These are phyloP conservation scores for Suillus weaverae DNA, from an alignment of 768 basidiomycete species.

Conservation along the genomic window DNA sequence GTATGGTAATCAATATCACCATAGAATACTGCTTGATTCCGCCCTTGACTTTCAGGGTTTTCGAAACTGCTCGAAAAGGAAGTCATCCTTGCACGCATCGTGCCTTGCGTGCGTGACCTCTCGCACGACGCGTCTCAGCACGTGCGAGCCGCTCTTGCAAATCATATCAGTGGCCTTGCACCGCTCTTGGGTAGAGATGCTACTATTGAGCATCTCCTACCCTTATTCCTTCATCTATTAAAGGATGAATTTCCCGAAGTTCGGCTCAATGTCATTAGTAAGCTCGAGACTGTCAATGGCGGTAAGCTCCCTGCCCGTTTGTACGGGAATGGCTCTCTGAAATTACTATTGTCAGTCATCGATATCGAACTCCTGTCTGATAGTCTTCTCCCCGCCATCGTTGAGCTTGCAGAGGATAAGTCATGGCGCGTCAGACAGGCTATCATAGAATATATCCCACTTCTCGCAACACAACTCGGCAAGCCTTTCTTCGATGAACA, in stretches of 20 bases:
- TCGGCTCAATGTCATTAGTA: conserved; percentile 95
- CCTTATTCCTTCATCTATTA: conserved; percentile 91
- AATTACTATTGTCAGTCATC: conserved; percentile 63
- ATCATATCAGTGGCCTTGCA: conserved; percentile 93
- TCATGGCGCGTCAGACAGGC: conserved; percentile 99
- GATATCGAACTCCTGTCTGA: conserved; percentile 94
- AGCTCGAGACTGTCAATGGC: conserved; percentile 91
- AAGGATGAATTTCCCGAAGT: conserved; percentile 99
- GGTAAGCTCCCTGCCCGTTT: conserved; percentile 46
- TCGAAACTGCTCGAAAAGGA: conserved; percentile 92
- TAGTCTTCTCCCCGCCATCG: conserved; percentile 94
- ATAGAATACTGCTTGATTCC: conserved; percentile 10
- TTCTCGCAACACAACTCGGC: conserved; percentile 96
- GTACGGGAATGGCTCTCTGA: conserved; percentile 4
- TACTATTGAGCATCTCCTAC: conserved; percentile 95
- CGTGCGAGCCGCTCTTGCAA: conserved; percentile 94
- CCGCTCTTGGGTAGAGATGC: conserved; percentile 91
- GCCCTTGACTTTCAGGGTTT: conserved; percentile 63
- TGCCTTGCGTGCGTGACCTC: conserved; percentile 93
- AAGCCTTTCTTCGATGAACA: conserved; percentile 98
- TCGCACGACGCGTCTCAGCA: conserved; percentile 95
- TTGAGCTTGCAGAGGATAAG: conserved; percentile 98
- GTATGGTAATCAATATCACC: conserved; percentile 41
- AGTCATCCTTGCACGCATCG: conserved; percentile 86
- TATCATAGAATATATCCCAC: conserved; percentile 99